A percentile compares a stretch with the other conserved stretches of the same genome.
Conservation (phyloP, 129 eudicot species). For the Artemisia annua region DNA sequence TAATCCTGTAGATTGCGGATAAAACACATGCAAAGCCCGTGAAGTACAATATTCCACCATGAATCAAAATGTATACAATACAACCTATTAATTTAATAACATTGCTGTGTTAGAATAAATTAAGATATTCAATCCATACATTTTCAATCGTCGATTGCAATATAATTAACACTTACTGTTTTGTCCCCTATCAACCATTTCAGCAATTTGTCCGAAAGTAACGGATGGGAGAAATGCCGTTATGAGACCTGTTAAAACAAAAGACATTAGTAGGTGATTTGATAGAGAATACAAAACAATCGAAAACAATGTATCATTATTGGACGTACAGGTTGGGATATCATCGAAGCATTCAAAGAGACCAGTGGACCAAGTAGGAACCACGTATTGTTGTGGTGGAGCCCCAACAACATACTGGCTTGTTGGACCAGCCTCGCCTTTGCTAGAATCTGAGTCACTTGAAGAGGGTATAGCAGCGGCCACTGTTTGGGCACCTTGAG, state of each 20-base stretch:
- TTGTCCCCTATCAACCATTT: conserved; percentile 38
- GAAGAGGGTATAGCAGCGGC: not conserved
- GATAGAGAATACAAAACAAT: not conserved
- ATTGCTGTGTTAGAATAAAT: not conserved
- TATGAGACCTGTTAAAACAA: conserved; percentile 26
- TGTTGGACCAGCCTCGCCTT: conserved; percentile 18
- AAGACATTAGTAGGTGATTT: not conserved
- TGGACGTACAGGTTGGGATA: conserved; percentile 34
- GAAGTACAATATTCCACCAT: conserved; percentile 27
- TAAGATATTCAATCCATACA: not conserved
- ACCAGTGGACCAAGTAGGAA: conserved; percentile 42
- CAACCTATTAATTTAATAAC: conserved; percentile 16
- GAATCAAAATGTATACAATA: conserved; percentile 13
- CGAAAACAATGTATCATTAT: not conserved
- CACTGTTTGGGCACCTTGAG: conserved; percentile 23
- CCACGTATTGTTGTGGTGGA: conserved; percentile 32
- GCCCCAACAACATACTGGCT: conserved; percentile 35
- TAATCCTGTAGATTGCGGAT: conserved; percentile 36
- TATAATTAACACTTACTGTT: conserved; percentile 25
- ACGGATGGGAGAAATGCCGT: conserved; percentile 38
- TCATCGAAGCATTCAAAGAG: conserved; percentile 41
- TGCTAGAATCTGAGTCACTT: not conserved
- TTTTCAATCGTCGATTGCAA: not conserved
- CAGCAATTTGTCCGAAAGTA: conserved; percentile 44
- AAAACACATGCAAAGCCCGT: conserved; percentile 32